Base-by-base conservation (phyloP, 2,329 filamentous ascomycete species). In the Penicillium sp. region DNA sequence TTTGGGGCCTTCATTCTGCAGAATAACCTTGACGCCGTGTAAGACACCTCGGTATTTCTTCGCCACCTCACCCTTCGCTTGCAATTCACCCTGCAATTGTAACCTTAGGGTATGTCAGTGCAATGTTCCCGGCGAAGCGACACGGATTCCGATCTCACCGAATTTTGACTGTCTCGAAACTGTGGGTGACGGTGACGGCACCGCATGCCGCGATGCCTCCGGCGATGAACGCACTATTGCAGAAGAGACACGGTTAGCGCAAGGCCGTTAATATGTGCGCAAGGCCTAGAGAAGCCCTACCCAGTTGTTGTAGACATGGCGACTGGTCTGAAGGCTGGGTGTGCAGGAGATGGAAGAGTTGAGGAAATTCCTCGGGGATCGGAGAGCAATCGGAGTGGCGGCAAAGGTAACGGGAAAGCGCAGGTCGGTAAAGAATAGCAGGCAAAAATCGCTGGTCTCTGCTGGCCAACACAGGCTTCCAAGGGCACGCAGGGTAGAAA, bases 121-220 rank as follows among this genome's bases (percentile, higher is more conserved):
- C 25, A 11, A 39, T 55, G 36, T 56, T 54, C 30, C 20, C 42
- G 13, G 30, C 39, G n/a, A 31, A 20, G 36, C 25, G 41, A 39
- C 27, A 6, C 20, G 20, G 28, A 6, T 20, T 22, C 18, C 35
- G 18, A 20, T 38, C 80, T 69, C 79, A 92, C 88, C 92, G 89
- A 70, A 97, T 97, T 83, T 99, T 99, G 71, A 99, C 91, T 11
- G 92, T 97, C 76, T 99, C 94, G 77, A 97, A 97, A 51, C 92
- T 92, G 75, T 99, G 94, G 45, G 94, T 97, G 60, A 95, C 92
- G 36, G 92, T 97, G 51, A 99, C 94, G 60, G 94, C 94, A 69
- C 94, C 94, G 76, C 92, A 97, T 60, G 94, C 94, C 69, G 94
- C 94, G 69, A 99, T 89, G 70, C 94, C 94, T 70, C 94, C 94